phyloP scores from a whole-genome alignment of 352 stramenopile genomes.

The Phytophthora gonapodyides region DNA sequence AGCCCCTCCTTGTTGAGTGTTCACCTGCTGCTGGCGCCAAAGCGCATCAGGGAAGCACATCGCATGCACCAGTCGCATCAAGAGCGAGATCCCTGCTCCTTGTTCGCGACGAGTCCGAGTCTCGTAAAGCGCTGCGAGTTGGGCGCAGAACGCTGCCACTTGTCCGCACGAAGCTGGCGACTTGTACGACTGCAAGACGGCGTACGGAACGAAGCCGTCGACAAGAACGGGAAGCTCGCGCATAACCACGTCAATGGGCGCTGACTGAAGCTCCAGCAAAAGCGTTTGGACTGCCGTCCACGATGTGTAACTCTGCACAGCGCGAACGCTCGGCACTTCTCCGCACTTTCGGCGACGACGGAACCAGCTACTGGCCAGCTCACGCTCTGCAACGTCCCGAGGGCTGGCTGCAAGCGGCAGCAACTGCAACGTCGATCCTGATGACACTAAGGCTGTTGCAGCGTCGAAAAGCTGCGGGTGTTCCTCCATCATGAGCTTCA shows the following conservation, averaged over 20 bases:
- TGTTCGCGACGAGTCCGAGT: conserved; percentile 34
- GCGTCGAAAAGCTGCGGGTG: conserved; percentile 49
- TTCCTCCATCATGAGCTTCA: conserved; percentile 61
- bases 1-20: conserved; percentile 16
- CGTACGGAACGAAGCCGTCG: conserved; percentile 42
- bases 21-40: conserved; percentile 40
- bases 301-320: conserved; percentile 25
- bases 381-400: conserved; percentile 22
- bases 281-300: conserved; percentile 35
- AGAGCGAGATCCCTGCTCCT: conserved; percentile 27
- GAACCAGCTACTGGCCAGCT: conserved; percentile 41
- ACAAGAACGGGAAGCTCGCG: conserved; percentile 36
- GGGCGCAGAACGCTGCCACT: conserved; percentile 38
- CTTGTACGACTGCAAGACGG: conserved; percentile 22
- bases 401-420: conserved; percentile 33
- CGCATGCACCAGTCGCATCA: conserved; percentile 49
- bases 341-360: conserved; percentile 27
- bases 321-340: conserved; percentile 14
- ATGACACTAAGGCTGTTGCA: conserved; percentile 17
- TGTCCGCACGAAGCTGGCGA: conserved; percentile 17
- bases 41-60: conserved; percentile 54
- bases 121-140: conserved; percentile 47
- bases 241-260: conserved; percentile 40
- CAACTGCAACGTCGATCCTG: conserved; percentile 27
- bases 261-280: conserved; percentile 38